Conservation (phyloP, 1,284 basidiomycete species). For the Trichosporon inkin region DNA sequence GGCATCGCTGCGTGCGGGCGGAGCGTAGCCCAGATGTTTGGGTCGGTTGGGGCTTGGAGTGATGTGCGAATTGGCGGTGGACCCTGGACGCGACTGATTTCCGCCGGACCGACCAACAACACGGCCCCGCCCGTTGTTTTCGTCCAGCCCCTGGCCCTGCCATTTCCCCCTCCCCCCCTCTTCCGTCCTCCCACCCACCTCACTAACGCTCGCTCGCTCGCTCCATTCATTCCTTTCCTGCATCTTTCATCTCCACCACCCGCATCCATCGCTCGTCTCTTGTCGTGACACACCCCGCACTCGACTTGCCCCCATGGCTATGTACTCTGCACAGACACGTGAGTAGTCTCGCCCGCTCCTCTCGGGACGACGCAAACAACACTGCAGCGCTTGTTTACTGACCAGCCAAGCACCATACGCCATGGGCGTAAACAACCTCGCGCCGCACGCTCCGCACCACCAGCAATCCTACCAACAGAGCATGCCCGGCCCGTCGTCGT, state of each 20-base stretch:
- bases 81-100: constrained; percentile 1
- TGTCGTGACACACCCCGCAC: not conserved
- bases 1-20: too few species aligned
- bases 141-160: constrained; percentile 1
- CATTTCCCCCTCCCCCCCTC: not conserved
- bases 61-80: not conserved
- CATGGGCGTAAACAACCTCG: constrained; percentile 1
- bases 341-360: not conserved
- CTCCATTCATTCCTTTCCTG: not conserved
- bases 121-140: constrained; percentile 6
- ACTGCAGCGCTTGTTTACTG: not conserved
- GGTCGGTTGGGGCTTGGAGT: too few species aligned
- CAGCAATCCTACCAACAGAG: constrained; percentile 1
- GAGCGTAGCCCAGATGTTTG: too few species aligned
- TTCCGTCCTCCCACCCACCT: not conserved
- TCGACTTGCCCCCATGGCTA: not conserved
- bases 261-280: not conserved
- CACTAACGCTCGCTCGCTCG: not conserved
- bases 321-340: constrained; percentile 3
- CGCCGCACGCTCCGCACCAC: not conserved
- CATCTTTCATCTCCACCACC: not conserved
- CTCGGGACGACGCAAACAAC: too few species aligned
- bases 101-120: not conserved
- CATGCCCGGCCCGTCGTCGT: not conserved
- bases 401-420: not conserved